These are phyloP conservation scores for Primulina tabacum DNA, from an alignment of 257 asterid species.

Conservation along the genomic window DNA sequence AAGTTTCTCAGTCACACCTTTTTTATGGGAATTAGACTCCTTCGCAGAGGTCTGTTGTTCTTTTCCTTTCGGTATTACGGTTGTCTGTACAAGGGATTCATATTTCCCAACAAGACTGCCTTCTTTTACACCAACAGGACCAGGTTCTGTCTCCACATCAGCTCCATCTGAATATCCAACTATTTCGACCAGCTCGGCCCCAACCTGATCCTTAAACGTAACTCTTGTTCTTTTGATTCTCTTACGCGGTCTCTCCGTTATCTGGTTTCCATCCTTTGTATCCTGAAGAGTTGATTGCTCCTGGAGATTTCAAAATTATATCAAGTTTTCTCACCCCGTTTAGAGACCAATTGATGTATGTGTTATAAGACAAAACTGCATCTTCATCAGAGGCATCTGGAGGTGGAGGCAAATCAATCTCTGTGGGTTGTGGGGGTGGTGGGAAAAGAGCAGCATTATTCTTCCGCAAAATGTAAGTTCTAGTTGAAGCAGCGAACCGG, in stretches of 20 bases:
- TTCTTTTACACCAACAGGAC: constrained; percentile 92
- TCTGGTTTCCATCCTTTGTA: constrained; percentile 32
- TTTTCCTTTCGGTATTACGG: constrained; percentile 85
- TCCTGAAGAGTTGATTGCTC: constrained; percentile 28
- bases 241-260: constrained; percentile 58
- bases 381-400: constrained; percentile 93
- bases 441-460: constrained; percentile 77
- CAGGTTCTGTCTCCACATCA: constrained; percentile 96
- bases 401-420: constrained; percentile 68
- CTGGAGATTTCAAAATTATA: constrained; percentile 32
- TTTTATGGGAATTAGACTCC: constrained; percentile 43
- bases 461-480: constrained; percentile 75
- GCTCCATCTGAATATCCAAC: constrained; percentile 92
- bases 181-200: constrained; percentile 79
- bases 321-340: constrained; percentile 56
- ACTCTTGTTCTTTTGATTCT: constrained; percentile 73
- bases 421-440: constrained; percentile 51
- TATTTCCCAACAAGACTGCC: constrained; percentile 98
- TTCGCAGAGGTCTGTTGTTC: constrained; percentile 44
- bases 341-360: constrained; percentile 59
- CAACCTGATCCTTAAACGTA: constrained; percentile 82
- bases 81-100: constrained; percentile 82
- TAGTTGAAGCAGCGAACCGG: constrained; percentile 93
- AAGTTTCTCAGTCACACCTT: constrained; percentile 83
- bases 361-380: constrained; percentile 84